phyloP scores from a whole-genome alignment of 192 early-diverging fungal genomes.

The Physocladia obscura region DNA sequence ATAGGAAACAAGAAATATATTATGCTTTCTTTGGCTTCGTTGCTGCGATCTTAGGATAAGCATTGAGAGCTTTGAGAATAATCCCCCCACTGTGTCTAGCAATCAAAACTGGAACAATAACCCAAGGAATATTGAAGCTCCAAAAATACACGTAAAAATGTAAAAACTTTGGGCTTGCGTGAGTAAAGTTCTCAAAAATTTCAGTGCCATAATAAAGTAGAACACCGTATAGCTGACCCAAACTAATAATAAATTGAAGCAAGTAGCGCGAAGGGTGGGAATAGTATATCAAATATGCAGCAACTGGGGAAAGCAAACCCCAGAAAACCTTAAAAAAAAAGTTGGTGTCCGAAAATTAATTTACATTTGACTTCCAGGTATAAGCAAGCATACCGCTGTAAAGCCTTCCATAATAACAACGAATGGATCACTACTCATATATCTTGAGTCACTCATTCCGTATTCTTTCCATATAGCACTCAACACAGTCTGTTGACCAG shows the following conservation, averaged over 20 bases:
- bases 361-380: background rate
- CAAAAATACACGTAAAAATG: slow-evolving; percentile 94
- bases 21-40: background rate
- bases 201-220: slow-evolving; percentile 79
- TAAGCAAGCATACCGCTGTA: slow-evolving; percentile 63
- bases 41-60: too few species aligned
- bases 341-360: background rate
- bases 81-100: slow-evolving; percentile 25
- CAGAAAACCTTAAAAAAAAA: slow-evolving; percentile 39
- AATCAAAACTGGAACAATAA: slow-evolving; percentile 66
- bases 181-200: slow-evolving; percentile 47
- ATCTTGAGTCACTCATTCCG: slow-evolving; percentile 81
- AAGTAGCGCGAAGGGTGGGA: slow-evolving; percentile 44
- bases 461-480: slow-evolving; percentile 93
- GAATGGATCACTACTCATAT: slow-evolving; percentile 79
- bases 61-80: too few species aligned
- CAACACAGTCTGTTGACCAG: slow-evolving; percentile 62
- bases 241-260: slow-evolving; percentile 52
- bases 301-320: slow-evolving; percentile 43
- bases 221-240: slow-evolving; percentile 78
- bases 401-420: slow-evolving; percentile 84
- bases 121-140: slow-evolving; percentile 80
- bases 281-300: slow-evolving; percentile 36
- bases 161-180: slow-evolving; percentile 71
- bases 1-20: too few species aligned